Evolutionary conservation across 495 filamentous ascomycete genomes (phyloP).

Genomic region (Lophiostoma macrostomum): DNA sequence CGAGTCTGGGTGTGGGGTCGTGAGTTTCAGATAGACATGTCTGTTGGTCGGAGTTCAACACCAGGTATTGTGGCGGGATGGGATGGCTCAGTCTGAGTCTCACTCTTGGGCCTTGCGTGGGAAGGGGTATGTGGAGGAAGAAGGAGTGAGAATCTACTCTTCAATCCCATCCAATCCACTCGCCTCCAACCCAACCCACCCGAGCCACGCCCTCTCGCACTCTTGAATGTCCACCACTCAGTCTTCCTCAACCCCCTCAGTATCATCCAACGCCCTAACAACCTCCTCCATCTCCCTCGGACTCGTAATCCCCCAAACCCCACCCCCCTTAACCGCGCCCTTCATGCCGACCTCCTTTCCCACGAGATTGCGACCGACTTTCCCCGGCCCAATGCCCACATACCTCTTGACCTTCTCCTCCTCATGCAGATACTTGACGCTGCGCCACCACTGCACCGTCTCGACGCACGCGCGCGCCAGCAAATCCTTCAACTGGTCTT

Average conservation of each 20-base stretch:
- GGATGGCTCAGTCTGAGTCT: too few relatives aligned
- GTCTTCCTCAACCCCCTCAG: constrained; percentile 54
- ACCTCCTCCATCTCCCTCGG: constrained; percentile 78
- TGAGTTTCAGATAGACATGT: too few relatives aligned
- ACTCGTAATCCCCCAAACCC: constrained; percentile 88
- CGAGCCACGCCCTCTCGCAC: neutral
- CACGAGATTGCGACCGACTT: constrained; percentile 89
- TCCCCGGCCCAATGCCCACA: constrained; percentile 93
- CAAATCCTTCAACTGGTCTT: constrained; percentile 69
- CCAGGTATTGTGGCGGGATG: too few relatives aligned
- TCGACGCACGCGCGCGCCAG: constrained; percentile 76
- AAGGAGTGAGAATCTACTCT: too few relatives aligned
- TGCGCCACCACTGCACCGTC: constrained; percentile 92
- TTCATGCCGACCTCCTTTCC: constrained; percentile 94
- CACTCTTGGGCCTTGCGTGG: too few relatives aligned
- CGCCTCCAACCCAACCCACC: too few relatives aligned
- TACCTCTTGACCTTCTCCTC: constrained; percentile 79
- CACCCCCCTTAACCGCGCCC: constrained; percentile 77
- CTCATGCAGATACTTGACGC: constrained; percentile 83
- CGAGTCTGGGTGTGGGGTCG: neutral
- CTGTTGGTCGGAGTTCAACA: too few relatives aligned
- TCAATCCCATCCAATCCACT: too few relatives aligned
- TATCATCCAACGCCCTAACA: constrained; percentile 68
- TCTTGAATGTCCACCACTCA: too few relatives aligned
- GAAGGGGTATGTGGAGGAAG: too few relatives aligned